Conservation (phyloP, 345 rosid genomes). For the Populus nigra region DNA sequence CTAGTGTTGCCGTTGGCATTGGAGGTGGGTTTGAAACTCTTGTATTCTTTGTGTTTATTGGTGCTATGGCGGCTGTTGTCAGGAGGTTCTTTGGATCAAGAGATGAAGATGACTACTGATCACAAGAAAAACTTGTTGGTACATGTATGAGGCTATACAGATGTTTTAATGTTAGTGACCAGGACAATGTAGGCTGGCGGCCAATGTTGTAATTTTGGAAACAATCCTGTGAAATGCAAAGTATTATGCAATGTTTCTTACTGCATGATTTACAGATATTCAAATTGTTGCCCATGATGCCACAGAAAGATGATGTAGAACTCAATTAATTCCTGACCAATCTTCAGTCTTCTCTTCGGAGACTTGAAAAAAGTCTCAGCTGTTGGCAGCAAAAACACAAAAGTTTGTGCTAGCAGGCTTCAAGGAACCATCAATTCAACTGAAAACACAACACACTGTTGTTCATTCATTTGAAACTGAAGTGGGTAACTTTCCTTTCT, state of each 20-base stretch:
- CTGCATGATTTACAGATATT: not conserved
- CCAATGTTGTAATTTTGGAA: not conserved
- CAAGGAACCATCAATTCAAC: not conserved
- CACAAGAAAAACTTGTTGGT: not conserved
- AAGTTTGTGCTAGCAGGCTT: not conserved
- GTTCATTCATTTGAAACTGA: not conserved
- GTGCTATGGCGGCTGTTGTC: constrained; percentile 74
- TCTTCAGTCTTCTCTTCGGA: not conserved
- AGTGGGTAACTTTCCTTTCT: too few relatives aligned
- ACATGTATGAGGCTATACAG: not conserved
- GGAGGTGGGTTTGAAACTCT: constrained; percentile 82
- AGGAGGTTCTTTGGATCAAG: constrained; percentile 59
- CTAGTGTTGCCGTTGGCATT: constrained; percentile 68
- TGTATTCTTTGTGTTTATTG: constrained; percentile 64
- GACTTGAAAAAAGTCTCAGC: not conserved
- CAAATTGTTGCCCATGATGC: not conserved
- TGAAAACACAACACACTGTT: not conserved
- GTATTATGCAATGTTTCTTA: not conserved
- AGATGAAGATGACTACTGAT: constrained; percentile 57
- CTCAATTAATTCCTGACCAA: not conserved
- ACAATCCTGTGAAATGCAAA: not conserved
- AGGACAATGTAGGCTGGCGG: not conserved
- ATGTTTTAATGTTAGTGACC: constrained; percentile 2
- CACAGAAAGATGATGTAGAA: not conserved
- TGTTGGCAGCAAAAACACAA: not conserved